Conservation (phyloP, 2,329 filamentous ascomycete species). For the Gaeumannomyces tritici region DNA sequence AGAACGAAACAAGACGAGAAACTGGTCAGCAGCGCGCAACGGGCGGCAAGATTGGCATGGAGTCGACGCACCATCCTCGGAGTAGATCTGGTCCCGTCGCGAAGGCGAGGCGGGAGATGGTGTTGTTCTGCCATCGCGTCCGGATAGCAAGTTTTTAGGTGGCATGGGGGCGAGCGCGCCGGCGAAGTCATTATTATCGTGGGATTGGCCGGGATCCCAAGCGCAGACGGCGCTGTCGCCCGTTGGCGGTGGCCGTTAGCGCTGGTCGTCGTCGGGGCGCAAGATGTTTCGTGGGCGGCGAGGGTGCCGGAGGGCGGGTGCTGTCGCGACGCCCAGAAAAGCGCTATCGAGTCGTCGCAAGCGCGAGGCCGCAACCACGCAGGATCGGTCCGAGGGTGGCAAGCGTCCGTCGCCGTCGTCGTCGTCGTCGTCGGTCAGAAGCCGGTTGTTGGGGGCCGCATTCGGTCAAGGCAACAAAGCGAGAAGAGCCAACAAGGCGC, state of each 20-base stretch:
- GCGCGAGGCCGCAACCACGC: background rate
- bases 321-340: no score
- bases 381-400: background rate
- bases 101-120: conserved; percentile 12
- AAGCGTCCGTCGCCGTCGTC: background rate
- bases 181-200: conserved; percentile 25
- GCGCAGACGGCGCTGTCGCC: background rate
- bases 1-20: background rate
- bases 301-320: background rate
- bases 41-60: conserved; percentile 10
- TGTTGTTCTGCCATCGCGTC: conserved; percentile 22
- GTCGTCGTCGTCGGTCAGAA: background rate
- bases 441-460: background rate
- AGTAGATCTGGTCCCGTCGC: conserved; percentile 37
- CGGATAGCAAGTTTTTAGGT: conserved; percentile 24
- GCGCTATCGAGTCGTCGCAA: background rate
- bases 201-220: background rate
- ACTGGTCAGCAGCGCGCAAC: conserved; percentile 6
- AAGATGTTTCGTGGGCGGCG: background rate
- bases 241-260: background rate
- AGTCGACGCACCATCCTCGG: conserved; percentile 44
- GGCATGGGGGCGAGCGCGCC: conserved; percentile 23
- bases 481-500: background rate
- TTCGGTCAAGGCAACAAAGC: background rate
- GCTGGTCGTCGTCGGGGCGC: background rate